Conservation (phyloP, 1,139 yeast species). For the Candida sp. region DNA sequence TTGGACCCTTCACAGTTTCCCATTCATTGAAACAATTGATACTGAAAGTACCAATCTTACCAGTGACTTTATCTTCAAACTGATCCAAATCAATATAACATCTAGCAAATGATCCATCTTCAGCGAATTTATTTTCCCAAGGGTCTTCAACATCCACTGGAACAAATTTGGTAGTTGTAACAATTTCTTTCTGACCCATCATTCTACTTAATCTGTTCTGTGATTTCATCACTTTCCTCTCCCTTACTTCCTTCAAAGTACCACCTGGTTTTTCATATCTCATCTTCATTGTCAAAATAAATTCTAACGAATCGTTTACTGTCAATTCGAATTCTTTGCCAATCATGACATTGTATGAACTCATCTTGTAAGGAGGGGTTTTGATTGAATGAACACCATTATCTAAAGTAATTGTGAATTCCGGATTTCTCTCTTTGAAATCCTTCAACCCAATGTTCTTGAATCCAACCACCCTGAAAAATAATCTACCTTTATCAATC, state of each 20-base stretch:
- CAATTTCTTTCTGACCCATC: constrained; percentile 47
- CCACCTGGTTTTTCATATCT: constrained; percentile 53
- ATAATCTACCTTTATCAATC: constrained; percentile 71
- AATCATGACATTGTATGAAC: constrained; percentile 39
- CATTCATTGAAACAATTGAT: constrained; percentile 79
- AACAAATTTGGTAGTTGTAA: constrained; percentile 54
- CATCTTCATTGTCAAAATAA: constrained; percentile 73
- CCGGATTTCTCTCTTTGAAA: constrained; percentile 52
- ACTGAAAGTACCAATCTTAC: constrained; percentile 48
- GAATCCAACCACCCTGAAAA: constrained; percentile 62
- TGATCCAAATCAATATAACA: constrained; percentile 64
- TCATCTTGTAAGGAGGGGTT: constrained; percentile 60
- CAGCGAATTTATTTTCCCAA: constrained; percentile 61
- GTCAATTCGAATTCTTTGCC: constrained; percentile 85
- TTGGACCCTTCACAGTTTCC: constrained; percentile 44
- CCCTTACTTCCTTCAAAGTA: constrained; percentile 55
- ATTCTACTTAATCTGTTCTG: constrained; percentile 42
- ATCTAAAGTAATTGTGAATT: constrained; percentile 72
- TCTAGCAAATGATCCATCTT: constrained; percentile 87
- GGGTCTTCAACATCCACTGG: constrained; percentile 50
- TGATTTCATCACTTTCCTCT: constrained; percentile 48
- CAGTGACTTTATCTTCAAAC: constrained; percentile 53
- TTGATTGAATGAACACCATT: constrained; percentile 87
- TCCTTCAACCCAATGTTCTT: constrained; percentile 58
- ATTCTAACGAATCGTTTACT: constrained; percentile 62